Evolutionary conservation across 495 filamentous ascomycete species (phyloP).

Genomic region (Neurospora sp.): DNA sequence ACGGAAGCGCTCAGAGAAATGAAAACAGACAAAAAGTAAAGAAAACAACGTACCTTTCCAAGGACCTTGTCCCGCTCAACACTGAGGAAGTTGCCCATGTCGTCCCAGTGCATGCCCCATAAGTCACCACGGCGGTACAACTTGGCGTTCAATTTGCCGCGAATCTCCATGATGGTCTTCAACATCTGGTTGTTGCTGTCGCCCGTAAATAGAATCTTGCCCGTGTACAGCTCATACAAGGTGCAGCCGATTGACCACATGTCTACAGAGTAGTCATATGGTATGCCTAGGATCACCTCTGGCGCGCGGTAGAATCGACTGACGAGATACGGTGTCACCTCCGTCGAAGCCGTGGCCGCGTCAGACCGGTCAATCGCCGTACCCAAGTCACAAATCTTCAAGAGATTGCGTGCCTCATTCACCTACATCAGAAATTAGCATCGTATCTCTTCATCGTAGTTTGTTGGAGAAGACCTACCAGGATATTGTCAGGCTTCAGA

Average conservation of each 20-base stretch:
- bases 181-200: slow-evolving; percentile 98
- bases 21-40: slow-evolving; percentile 11
- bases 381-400: slow-evolving; percentile 94
- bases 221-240: slow-evolving; percentile 91
- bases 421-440: slow-evolving; percentile 35
- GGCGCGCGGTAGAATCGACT: slow-evolving; percentile 96
- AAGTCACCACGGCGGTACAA: slow-evolving; percentile 71
- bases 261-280: slow-evolving; percentile 88
- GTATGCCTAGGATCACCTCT: slow-evolving; percentile 93
- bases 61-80: slow-evolving; percentile 77
- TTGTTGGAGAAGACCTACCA: slow-evolving; percentile 35
- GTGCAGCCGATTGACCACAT: slow-evolving; percentile 98
- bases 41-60: slow-evolving; percentile 50
- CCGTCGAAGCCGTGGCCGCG: slow-evolving; percentile 50
- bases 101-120: slow-evolving; percentile 72
- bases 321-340: slow-evolving; percentile 87
- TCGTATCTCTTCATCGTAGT: background rate
- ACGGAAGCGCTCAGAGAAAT: background rate
- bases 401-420: slow-evolving; percentile 70
- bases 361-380: slow-evolving; percentile 86
- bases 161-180: slow-evolving; percentile 87
- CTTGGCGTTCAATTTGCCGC: slow-evolving; percentile 84
- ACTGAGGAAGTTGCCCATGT: slow-evolving; percentile 76
- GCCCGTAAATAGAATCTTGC: slow-evolving; percentile 92
- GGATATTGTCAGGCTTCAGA: slow-evolving; percentile 93